Evolutionary conservation across 257 asterid species (phyloP).

Genomic region (Solanum infundibuliforme): DNA sequence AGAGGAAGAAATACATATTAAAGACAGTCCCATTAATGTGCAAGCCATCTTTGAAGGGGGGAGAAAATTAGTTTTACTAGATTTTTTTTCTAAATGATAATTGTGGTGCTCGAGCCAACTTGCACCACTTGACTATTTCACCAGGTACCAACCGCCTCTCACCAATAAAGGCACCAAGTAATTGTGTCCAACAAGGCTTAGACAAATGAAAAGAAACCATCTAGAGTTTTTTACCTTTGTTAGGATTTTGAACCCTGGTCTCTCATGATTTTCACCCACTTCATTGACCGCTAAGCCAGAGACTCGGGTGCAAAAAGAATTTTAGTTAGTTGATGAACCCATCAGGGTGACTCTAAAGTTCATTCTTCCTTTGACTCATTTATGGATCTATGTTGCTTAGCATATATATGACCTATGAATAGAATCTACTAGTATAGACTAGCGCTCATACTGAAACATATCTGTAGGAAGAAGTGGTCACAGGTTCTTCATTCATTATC

Average conservation of each 20-base stretch:
- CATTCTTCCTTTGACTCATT: background rate
- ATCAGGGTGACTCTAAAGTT: background rate
- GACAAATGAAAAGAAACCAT: background rate
- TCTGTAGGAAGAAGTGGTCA: background rate
- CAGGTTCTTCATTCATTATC: background rate
- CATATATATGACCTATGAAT: background rate
- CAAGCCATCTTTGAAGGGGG: background rate
- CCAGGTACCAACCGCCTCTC: background rate
- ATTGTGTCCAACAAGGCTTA: background rate
- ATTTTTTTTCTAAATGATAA: background rate
- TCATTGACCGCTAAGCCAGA: background rate
- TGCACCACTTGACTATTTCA: background rate
- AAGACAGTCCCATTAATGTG: background rate
- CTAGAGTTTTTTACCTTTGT: background rate
- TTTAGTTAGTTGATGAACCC: background rate
- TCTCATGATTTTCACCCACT: background rate
- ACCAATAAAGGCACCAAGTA: background rate
- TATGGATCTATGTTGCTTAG: background rate
- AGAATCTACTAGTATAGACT: background rate
- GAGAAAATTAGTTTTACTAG: background rate
- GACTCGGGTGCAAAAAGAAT: background rate
- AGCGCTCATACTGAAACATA: background rate
- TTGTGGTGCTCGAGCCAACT: background rate
- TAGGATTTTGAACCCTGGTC: background rate
- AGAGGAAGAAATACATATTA: background rate